Evolutionary conservation across 495 filamentous ascomycete genomes (phyloP).

Genomic region (Xylaria cubensis): DNA sequence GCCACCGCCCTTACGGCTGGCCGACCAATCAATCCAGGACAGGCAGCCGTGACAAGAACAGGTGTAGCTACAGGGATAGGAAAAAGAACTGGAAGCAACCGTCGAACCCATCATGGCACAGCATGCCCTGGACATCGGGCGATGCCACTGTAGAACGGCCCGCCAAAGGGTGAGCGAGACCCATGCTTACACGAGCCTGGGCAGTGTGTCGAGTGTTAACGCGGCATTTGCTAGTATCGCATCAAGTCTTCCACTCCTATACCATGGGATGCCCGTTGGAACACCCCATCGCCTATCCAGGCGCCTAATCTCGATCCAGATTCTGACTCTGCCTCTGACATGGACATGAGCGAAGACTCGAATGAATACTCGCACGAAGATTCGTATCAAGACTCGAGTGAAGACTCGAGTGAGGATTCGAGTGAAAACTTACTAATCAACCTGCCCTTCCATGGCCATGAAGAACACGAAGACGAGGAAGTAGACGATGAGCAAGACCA

Average conservation of each 20-base stretch:
- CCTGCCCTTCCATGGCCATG: not conserved
- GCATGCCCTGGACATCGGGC: slow-evolving; percentile 33
- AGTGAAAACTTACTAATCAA: not conserved
- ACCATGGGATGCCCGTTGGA: slow-evolving; percentile 30
- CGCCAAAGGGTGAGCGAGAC: slow-evolving; percentile 36
- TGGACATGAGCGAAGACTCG: not conserved
- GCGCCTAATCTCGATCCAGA: not conserved
- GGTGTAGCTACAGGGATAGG: not conserved
- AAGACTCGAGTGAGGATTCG: not conserved
- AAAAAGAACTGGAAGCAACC: not conserved
- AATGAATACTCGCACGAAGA: not conserved
- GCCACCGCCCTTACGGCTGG: not conserved
- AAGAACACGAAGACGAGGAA: not conserved
- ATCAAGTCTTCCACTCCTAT: slow-evolving; percentile 25
- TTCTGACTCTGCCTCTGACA: not conserved
- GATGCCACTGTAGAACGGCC: slow-evolving; percentile 33
- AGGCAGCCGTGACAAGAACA: not conserved
- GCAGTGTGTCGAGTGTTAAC: slow-evolving; percentile 19
- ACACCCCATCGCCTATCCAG: not conserved
- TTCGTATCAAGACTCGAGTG: not conserved
- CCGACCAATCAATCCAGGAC: not conserved
- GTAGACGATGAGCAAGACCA: not conserved
- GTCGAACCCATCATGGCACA: slow-evolving; percentile 27
- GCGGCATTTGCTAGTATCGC: slow-evolving; percentile 28
- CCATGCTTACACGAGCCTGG: not conserved